These are phyloP conservation scores for Wickerhamiella alocasiicola DNA, from an alignment of 805 yeast species.

Conservation along the genomic window DNA sequence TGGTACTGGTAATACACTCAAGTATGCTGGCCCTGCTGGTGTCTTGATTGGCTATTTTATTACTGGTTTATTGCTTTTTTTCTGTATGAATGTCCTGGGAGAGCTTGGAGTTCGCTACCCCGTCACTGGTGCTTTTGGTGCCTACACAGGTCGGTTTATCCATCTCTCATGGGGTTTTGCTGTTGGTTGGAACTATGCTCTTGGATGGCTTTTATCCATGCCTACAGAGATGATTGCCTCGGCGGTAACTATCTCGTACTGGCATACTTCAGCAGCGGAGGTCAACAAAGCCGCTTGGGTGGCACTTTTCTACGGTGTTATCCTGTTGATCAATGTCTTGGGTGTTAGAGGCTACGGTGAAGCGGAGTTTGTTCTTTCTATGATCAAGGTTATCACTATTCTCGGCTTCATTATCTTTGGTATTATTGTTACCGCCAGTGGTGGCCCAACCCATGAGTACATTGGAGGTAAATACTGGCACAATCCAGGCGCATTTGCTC, in stretches of 20 bases:
- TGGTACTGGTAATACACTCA: constrained; percentile 47
- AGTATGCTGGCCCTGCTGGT: constrained; percentile 52
- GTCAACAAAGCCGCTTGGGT: constrained; percentile 47
- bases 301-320: constrained; percentile 41
- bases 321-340: constrained; percentile 37
- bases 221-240: constrained; percentile 54
- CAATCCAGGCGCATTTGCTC: constrained; percentile 54
- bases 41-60: constrained; percentile 44
- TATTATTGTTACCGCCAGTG: constrained; percentile 34
- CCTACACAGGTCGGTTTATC: constrained; percentile 43
- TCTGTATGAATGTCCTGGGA: constrained; percentile 51
- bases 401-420: constrained; percentile 52
- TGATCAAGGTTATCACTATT: constrained; percentile 47
- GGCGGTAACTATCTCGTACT: constrained; percentile 40
- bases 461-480: constrained; percentile 46
- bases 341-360: constrained; percentile 55
- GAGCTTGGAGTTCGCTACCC: constrained; percentile 55
- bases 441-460: constrained; percentile 43
- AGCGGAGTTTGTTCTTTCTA: constrained; percentile 51
- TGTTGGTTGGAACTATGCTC: constrained; percentile 53
- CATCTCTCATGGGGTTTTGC: constrained; percentile 55
- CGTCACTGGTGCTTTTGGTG: constrained; percentile 40
- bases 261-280: constrained; percentile 32
- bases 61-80: constrained; percentile 49
- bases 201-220: constrained; percentile 47